These are phyloP conservation scores for Myriosclerotinia duriaeana DNA, from an alignment of 2,329 filamentous ascomycete genomes.

Conservation along the genomic window DNA sequence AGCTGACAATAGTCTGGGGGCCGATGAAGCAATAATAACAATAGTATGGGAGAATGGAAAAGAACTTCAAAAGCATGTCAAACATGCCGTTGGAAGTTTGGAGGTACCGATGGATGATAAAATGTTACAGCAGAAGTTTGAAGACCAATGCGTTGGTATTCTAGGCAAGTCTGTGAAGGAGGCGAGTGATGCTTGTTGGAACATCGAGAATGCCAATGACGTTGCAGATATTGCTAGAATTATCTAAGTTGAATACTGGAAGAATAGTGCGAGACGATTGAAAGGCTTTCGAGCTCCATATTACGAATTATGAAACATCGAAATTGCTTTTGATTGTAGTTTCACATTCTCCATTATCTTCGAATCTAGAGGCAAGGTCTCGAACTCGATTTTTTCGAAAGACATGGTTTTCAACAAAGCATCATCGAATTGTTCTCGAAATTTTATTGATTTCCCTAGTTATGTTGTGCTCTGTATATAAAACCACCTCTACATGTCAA, in stretches of 20 bases:
- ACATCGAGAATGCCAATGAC: conserved; percentile 39
- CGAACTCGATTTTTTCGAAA: background rate
- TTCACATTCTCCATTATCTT: too few relatives aligned
- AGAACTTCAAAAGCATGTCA: conserved; percentile 47
- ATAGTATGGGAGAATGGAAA: conserved; percentile 44
- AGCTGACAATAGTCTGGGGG: conserved; percentile 43
- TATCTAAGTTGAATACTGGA: background rate
- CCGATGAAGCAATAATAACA: conserved; percentile 46
- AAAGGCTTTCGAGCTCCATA: background rate
- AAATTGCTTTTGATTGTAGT: background rate
- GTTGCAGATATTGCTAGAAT: conserved; percentile 28
- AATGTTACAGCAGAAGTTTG: conserved; percentile 50
- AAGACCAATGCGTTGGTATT: conserved; percentile 47
- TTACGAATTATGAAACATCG: background rate
- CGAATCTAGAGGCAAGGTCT: background rate
- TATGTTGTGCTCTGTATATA: background rate
- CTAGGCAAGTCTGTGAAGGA: conserved; percentile 44
- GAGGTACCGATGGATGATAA: conserved; percentile 49
- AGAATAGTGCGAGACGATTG: background rate
- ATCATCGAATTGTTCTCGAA: background rate
- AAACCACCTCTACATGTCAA: background rate
- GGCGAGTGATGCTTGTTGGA: conserved; percentile 42
- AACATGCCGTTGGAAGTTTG: conserved; percentile 52
- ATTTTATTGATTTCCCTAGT: background rate
- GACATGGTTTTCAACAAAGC: background rate